A percentile compares a stretch with the other conserved stretches of the same genome.
Conservation (phyloP, 2,329 filamentous ascomycete genomes). For the Alternaria metachromatica region DNA sequence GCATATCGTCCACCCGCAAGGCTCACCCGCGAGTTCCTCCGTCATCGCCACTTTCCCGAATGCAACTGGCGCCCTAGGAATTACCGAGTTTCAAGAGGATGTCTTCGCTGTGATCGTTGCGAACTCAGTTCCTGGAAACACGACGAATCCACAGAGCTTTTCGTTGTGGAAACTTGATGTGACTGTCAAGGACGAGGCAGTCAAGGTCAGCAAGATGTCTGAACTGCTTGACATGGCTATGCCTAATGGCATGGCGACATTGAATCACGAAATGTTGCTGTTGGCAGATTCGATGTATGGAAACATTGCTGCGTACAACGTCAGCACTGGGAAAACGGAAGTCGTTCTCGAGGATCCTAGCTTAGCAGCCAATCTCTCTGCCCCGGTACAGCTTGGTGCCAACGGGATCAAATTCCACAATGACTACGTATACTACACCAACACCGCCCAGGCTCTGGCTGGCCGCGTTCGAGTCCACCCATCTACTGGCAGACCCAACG, state of each 20-base stretch:
- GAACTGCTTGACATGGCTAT: conserved; percentile 17
- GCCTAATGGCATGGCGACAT: conserved; percentile 31
- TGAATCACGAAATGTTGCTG: conserved; percentile 25
- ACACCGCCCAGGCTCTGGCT: conserved; percentile 14
- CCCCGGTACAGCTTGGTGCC: conserved; percentile 19
- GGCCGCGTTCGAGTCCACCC: conserved; percentile 23
- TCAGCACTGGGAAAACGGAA: conserved; percentile 7
- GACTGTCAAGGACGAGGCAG: background rate
- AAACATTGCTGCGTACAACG: conserved; percentile 21
- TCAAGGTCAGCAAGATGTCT: conserved; percentile 19
- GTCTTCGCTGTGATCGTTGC: conserved; percentile 43
- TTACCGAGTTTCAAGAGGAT: conserved; percentile 45
- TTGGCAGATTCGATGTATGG: conserved; percentile 32
- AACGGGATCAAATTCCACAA: conserved; percentile 31
- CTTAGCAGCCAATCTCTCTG: conserved; percentile 16
- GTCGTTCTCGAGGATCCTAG: conserved; percentile 19
- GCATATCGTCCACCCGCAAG: conserved; percentile 42
- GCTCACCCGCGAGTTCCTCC: conserved; percentile 17
- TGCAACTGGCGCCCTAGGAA: conserved; percentile 40
- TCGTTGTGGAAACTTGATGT: conserved; percentile 30
- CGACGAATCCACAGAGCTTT: conserved; percentile 10
- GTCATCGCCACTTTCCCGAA: conserved; percentile 38
- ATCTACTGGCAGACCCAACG: conserved; percentile 2
- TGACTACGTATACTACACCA: conserved; percentile 27
- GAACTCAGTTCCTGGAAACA: conserved; percentile 7